Evolutionary conservation across 2,329 filamentous ascomycete species (phyloP).

Genomic region (Alternaria viburni): DNA sequence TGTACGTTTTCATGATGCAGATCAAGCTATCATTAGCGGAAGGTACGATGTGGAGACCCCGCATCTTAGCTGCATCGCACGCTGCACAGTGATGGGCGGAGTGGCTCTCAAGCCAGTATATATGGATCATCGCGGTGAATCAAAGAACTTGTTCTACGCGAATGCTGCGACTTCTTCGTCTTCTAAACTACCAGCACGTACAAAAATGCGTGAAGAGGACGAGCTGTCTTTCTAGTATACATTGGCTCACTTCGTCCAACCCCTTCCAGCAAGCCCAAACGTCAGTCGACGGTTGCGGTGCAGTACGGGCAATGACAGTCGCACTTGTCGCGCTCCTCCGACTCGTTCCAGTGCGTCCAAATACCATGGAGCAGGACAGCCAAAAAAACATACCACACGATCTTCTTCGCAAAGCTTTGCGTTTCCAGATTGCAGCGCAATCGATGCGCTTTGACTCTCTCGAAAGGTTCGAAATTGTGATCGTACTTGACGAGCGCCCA

Average conservation of each 20-base stretch:
- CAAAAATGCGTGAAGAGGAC: neutral
- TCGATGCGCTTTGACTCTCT: fast-evolving
- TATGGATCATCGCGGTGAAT: neutral
- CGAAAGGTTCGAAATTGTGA: neutral
- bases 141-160: neutral
- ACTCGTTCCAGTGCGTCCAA: neutral
- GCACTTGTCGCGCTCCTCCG: neutral
- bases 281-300: neutral
- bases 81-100: neutral
- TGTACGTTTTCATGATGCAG: neutral
- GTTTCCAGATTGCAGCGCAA: neutral
- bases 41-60: conserved; percentile 10
- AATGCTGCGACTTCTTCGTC: neutral
- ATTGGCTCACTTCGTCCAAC: no score
- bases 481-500: neutral
- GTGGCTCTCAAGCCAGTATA: fast-evolving
- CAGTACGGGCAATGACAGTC: neutral
- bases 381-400: neutral
- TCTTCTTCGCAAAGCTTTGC: neutral
- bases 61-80: neutral
- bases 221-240: no score
- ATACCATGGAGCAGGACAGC: neutral
- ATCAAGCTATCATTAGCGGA: neutral
- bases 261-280: neutral
- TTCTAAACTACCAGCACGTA: neutral